Evolutionary conservation across 257 asterid species (phyloP).

Genomic region (Paulownia fortunei): DNA sequence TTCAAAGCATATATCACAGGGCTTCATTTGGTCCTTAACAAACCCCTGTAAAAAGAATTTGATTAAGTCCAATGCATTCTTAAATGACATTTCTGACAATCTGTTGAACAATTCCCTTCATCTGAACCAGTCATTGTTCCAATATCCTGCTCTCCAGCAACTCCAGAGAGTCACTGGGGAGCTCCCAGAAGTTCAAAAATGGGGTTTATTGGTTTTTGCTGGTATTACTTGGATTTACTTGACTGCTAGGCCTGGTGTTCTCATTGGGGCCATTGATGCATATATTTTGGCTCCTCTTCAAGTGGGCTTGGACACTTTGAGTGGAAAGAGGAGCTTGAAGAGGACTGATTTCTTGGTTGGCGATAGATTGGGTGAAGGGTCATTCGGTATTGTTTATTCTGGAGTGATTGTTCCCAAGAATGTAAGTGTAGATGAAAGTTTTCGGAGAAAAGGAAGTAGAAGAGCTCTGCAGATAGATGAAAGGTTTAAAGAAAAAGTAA

Average conservation of each 20-base stretch:
- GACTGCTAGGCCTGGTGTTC: constrained; percentile 94
- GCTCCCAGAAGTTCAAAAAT: constrained; percentile 62
- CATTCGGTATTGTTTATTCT: constrained; percentile 90
- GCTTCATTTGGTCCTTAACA: constrained; percentile 33
- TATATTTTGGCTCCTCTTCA: constrained; percentile 87
- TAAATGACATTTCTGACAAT: constrained; percentile 51
- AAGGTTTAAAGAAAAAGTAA: constrained; percentile 78
- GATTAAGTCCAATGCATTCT: constrained; percentile 58
- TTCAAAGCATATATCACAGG: constrained; percentile 27
- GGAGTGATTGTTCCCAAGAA: constrained; percentile 86
- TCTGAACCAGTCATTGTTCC: constrained; percentile 50
- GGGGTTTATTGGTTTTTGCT: constrained; percentile 57
- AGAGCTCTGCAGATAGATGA: constrained; percentile 46
- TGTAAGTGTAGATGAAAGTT: constrained; percentile 48
- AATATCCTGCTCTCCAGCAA: constrained; percentile 55
- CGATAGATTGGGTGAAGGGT: constrained; percentile 83
- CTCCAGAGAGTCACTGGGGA: constrained; percentile 47
- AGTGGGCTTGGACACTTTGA: constrained; percentile 66
- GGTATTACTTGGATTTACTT: constrained; percentile 82
- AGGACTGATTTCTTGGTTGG: constrained; percentile 80
- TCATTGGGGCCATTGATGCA: constrained; percentile 85
- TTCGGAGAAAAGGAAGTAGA: constrained; percentile 47
- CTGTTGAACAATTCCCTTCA: constrained; percentile 34
- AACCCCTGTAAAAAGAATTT: constrained; percentile 33
- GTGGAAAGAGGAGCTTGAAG: constrained; percentile 78